These are phyloP conservation scores for Hypomyces perniciosus DNA, from an alignment of 2,329 filamentous ascomycete species.

Conservation along the genomic window DNA sequence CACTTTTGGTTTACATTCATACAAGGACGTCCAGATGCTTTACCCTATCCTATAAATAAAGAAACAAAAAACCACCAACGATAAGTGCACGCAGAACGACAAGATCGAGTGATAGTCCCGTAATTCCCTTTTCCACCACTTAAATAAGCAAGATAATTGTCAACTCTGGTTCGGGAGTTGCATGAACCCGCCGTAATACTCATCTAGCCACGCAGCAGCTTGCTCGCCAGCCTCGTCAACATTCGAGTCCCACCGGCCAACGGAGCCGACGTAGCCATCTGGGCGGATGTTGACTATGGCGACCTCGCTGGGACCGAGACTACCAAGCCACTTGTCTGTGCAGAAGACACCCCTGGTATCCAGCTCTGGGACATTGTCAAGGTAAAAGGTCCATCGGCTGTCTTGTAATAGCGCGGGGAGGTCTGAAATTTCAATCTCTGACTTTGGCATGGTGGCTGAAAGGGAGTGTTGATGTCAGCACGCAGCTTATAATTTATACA, in stretches of 20 bases:
- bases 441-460: constrained; percentile 53
- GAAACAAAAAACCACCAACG: no score
- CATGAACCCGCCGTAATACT: constrained; percentile 50
- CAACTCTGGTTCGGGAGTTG: constrained; percentile 34
- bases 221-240: constrained; percentile 45
- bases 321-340: constrained; percentile 65
- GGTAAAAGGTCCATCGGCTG: constrained; percentile 66
- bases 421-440: constrained; percentile 58
- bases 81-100: no score
- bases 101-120: no score
- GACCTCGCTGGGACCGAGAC: constrained; percentile 49
- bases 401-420: constrained; percentile 56
- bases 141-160: background rate
- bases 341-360: constrained; percentile 48
- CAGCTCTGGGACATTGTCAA: constrained; percentile 57
- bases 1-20: no score
- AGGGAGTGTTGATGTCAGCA: background rate
- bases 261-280: constrained; percentile 67
- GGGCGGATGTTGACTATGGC: constrained; percentile 64
- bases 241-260: constrained; percentile 48
- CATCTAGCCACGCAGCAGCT: constrained; percentile 49
- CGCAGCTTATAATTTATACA: background rate
- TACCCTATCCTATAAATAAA: no score
- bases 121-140: background rate
- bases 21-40: no score